Evolutionary conservation across 208 protist species (phyloP).

Genomic region (Acanthamoeba quina): DNA sequence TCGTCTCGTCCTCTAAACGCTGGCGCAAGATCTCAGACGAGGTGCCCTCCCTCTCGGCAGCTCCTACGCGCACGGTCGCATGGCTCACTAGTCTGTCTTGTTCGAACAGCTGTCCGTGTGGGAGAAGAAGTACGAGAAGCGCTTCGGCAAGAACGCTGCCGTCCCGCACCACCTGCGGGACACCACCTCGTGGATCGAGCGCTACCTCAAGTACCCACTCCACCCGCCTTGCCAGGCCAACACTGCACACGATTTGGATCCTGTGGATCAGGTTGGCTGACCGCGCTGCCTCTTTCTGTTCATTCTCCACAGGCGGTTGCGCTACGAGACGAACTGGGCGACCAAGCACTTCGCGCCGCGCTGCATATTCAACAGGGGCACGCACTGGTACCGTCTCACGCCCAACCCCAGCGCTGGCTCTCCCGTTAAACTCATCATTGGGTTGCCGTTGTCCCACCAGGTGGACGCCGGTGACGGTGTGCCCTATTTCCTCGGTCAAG

Average conservation of each 20-base stretch:
- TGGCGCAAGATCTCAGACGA: constrained; percentile 47
- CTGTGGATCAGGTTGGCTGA: too few species aligned
- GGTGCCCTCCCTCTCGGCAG: neutral
- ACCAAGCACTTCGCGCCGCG: constrained; percentile 17
- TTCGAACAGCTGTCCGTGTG: neutral
- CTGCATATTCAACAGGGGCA: constrained; percentile 32
- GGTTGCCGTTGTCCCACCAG: neutral
- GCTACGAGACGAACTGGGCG: constrained; percentile 27
- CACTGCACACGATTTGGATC: neutral
- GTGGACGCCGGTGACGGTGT: constrained; percentile 63
- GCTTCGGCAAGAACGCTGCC: constrained; percentile 18
- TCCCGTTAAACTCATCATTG: neutral
- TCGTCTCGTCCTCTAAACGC: constrained; percentile 40
- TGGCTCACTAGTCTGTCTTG: neutral
- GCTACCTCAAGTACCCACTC: constrained; percentile 8
- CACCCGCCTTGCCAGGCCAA: neutral
- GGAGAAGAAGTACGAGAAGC: constrained; percentile 43
- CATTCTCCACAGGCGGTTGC: neutral
- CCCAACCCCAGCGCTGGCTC: neutral
- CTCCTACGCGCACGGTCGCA: neutral
- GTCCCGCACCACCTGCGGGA: neutral
- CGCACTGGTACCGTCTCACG: neutral
- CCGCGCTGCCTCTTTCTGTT: neutral
- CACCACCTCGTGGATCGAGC: neutral
- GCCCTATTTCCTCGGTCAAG: constrained; percentile 48